Evolutionary conservation across 768 basidiomycete species (phyloP).

Genomic region (Pholiota molesta): DNA sequence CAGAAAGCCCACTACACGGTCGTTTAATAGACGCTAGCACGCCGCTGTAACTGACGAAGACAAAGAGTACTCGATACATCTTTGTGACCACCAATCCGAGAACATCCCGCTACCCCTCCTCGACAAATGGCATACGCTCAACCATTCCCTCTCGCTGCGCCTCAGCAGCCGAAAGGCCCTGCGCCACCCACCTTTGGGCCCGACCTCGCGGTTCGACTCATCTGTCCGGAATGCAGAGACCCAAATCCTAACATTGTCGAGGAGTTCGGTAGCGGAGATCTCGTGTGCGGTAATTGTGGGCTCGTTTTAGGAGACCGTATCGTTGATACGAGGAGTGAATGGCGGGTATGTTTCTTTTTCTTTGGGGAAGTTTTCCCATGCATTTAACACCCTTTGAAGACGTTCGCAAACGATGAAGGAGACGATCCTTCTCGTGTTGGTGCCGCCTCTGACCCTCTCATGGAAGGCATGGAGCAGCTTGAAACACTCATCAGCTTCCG

Average conservation of each 20-base stretch:
- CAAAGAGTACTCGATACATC: slow-evolving; percentile 16
- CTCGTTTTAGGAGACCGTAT: slow-evolving; percentile 95
- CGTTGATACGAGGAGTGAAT: slow-evolving; percentile 98
- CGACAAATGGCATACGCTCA: slow-evolving; percentile 68
- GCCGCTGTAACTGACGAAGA: slow-evolving; percentile 12
- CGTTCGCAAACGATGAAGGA: slow-evolving; percentile 99
- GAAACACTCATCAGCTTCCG: slow-evolving; percentile 95
- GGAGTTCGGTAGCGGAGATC: slow-evolving; percentile 96
- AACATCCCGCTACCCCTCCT: slow-evolving; percentile 29
- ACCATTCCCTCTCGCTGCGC: slow-evolving; percentile 78
- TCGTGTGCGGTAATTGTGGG: slow-evolving; percentile 93
- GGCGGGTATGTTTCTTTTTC: slow-evolving; percentile 70
- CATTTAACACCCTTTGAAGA: slow-evolving; percentile 49
- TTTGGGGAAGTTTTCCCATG: slow-evolving; percentile 18
- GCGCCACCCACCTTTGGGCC: slow-evolving; percentile 71
- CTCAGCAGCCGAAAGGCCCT: slow-evolving; percentile 50
- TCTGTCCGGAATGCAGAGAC: slow-evolving; percentile 95
- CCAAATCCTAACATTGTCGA: slow-evolving; percentile 95
- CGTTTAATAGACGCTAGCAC: slow-evolving; percentile 26
- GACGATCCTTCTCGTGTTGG: slow-evolving; percentile 99
- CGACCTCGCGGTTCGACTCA: slow-evolving; percentile 85
- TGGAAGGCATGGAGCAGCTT: slow-evolving; percentile 94
- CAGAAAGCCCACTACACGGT: slow-evolving; percentile 22
- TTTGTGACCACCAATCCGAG: slow-evolving; percentile 21
- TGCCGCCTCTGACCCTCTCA: slow-evolving; percentile 88